Evolutionary conservation across 164 flowering plant genomes (phyloP).

Genomic region (Sedum album): DNA sequence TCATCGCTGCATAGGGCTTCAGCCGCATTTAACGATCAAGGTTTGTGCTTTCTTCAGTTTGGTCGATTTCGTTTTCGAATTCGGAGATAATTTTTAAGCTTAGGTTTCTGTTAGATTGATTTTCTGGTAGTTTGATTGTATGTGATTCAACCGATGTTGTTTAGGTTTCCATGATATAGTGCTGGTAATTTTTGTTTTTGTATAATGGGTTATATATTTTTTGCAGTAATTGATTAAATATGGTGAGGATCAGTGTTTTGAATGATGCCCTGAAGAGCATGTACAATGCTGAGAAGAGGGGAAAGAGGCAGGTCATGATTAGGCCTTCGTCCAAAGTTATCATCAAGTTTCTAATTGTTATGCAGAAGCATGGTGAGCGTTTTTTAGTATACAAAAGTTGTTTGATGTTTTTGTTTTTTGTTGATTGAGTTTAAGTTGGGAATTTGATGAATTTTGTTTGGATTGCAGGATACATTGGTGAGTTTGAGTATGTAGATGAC

Average conservation of each 20-base stretch:
- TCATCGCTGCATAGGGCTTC: background rate
- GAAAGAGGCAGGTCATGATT: constrained; percentile 13
- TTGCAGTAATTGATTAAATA: background rate
- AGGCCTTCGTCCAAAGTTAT: constrained; percentile 13
- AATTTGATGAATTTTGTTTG: background rate
- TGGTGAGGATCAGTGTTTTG: constrained; percentile 13
- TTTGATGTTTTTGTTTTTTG: background rate
- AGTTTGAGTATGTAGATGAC: constrained; percentile 21
- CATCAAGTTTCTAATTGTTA: constrained; percentile 12
- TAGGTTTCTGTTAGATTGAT: background rate
- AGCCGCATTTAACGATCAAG: background rate
- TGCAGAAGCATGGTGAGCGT: constrained; percentile 11
- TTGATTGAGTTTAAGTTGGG: background rate
- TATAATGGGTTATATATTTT: too few relatives aligned
- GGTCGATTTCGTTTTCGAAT: background rate
- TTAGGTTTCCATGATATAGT: too few relatives aligned
- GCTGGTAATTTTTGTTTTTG: background rate
- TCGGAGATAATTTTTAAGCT: background rate
- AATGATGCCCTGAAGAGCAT: constrained; percentile 14
- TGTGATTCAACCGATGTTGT: background rate
- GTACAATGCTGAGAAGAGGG: constrained; percentile 14
- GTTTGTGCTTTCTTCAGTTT: background rate
- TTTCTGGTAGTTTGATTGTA: background rate
- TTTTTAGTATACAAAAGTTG: background rate
- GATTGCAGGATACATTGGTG: constrained; percentile 17